These are phyloP conservation scores for Kitagawia praeruptora DNA, from an alignment of 129 eudicot genomes.

Conservation along the genomic window DNA sequence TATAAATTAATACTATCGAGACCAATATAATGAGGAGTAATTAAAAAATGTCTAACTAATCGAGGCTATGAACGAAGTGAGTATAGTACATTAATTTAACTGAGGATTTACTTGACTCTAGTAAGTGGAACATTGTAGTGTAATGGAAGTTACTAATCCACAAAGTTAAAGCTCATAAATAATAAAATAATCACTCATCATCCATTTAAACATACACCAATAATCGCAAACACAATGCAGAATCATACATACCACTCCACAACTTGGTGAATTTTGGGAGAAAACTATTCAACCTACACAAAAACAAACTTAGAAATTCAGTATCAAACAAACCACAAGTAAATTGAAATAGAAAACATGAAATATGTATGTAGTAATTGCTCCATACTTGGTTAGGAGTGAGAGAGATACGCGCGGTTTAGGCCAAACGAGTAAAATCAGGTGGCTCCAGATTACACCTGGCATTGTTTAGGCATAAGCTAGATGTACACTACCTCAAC, in stretches of 20 bases:
- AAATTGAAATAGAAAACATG: neutral
- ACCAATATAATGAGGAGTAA: too few species aligned
- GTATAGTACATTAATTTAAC: too few species aligned
- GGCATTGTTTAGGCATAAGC: too few species aligned
- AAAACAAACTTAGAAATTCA: neutral
- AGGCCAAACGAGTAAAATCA: slow-evolving; percentile 55
- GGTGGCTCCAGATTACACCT: slow-evolving; percentile 60
- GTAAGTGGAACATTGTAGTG: neutral
- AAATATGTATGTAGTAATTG: neutral
- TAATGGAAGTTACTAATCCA: too few species aligned
- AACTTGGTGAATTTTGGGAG: slow-evolving; percentile 89
- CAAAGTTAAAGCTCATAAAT: too few species aligned
- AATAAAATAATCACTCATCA: too few species aligned
- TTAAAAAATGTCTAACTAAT: too few species aligned
- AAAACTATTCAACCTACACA: slow-evolving; percentile 78
- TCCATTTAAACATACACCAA: neutral
- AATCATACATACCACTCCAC: slow-evolving; percentile 56
- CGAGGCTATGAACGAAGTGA: too few species aligned
- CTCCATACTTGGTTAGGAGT: slow-evolving; percentile 48
- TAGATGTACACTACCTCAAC: slow-evolving; percentile 3
- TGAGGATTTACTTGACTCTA: too few species aligned
- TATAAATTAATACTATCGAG: too few species aligned
- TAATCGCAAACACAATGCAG: neutral
- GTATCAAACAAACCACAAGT: too few species aligned
- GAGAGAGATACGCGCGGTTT: slow-evolving; percentile 86